These are phyloP conservation scores for Protomyces arabidopsidicola DNA, from an alignment of 1,139 yeast species.

Conservation along the genomic window DNA sequence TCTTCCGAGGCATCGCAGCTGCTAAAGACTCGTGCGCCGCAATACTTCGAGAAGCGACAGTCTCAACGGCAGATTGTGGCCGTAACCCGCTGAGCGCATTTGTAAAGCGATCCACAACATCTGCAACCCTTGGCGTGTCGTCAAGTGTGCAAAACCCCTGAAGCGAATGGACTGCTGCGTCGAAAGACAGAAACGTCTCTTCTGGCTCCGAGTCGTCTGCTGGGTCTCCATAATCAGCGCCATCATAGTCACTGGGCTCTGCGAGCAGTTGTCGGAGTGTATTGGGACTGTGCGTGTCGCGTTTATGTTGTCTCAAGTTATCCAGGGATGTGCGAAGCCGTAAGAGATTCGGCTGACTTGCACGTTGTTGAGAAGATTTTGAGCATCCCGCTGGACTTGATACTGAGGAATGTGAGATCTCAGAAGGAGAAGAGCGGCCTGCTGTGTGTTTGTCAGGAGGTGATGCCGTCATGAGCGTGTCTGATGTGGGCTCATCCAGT, in stretches of 20 bases:
- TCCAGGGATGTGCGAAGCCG: neutral
- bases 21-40: constrained; percentile 4
- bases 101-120: neutral
- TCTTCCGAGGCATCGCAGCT: neutral
- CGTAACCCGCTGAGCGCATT: neutral
- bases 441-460: neutral
- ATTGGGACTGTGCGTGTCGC: neutral
- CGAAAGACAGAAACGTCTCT: neutral
- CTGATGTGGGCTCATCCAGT: neutral
- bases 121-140: neutral
- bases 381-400: neutral
- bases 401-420: neutral
- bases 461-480: neutral
- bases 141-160: neutral
- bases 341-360: neutral
- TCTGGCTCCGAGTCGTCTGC: neutral
- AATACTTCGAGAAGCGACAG: neutral
- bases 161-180: neutral
- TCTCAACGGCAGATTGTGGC: neutral
- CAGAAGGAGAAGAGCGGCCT: neutral
- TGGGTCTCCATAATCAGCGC: neutral
- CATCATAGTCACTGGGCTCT: neutral
- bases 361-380: too few relatives aligned
- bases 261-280: neutral
- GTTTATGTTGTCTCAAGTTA: neutral